phyloP scores from a whole-genome alignment of 139 green algal species.

The Coccomyxa sp. region DNA sequence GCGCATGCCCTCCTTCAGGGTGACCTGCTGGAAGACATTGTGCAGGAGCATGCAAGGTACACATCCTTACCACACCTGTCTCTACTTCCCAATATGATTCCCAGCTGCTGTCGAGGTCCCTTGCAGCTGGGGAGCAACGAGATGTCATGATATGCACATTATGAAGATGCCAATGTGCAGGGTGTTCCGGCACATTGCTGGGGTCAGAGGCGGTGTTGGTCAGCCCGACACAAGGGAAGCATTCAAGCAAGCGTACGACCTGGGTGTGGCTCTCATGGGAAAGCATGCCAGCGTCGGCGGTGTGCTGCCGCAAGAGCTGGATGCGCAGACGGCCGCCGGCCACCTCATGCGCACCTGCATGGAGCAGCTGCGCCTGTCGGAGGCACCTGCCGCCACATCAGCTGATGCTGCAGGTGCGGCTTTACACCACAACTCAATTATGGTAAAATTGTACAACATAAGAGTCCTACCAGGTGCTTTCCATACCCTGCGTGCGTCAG shows the following conservation, averaged over 20 bases:
- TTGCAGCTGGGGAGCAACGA: too few relatives aligned
- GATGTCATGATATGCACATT: too few relatives aligned
- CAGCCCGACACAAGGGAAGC: background rate
- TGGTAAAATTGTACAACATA: too few relatives aligned
- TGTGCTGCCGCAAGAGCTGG: constrained; percentile 31
- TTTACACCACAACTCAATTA: too few relatives aligned
- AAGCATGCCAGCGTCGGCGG: background rate
- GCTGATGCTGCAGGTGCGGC: background rate
- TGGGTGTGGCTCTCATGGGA: constrained; percentile 39
- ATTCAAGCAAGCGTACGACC: constrained; percentile 45
- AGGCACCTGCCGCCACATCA: constrained; percentile 3
- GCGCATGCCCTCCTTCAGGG: constrained; percentile 58
- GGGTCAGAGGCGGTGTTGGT: background rate
- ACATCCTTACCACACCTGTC: background rate
- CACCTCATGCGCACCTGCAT: constrained; percentile 50
- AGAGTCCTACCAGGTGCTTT: too few relatives aligned
- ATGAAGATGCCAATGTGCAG: background rate
- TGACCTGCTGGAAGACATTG: constrained; percentile 55
- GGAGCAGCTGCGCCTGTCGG: constrained; percentile 26
- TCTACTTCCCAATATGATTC: background rate
- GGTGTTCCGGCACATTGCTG: background rate
- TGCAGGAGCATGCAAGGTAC: constrained; percentile 44
- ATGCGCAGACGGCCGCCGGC: constrained; percentile 34
- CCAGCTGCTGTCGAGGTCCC: too few relatives aligned
- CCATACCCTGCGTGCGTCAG: too few relatives aligned